A percentile compares a stretch with the other conserved stretches of the same genome.
Conservation (phyloP, 805 yeast species). For the Candida michaelii region DNA sequence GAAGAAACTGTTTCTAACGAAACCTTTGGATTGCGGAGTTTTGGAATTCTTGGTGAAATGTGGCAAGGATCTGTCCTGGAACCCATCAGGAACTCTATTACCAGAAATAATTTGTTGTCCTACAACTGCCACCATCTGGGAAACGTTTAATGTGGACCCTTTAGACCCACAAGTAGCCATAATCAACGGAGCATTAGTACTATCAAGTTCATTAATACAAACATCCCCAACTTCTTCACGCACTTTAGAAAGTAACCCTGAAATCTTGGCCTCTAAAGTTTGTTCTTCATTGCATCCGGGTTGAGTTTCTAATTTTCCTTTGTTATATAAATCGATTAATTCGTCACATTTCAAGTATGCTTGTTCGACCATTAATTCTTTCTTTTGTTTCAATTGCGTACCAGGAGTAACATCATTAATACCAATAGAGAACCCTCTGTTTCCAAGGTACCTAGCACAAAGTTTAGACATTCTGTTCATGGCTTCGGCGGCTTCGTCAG, state of each 20-base stretch:
- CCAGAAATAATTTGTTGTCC: slow-evolving; percentile 99
- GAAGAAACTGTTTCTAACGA: slow-evolving; percentile 92
- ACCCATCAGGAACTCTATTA: slow-evolving; percentile 99
- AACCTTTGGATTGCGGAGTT: slow-evolving; percentile 97
- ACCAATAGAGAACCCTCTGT: slow-evolving; percentile 96
- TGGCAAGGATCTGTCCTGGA: slow-evolving; percentile 96
- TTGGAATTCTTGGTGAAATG: slow-evolving; percentile 95
- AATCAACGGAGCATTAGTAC: slow-evolving; percentile 91
- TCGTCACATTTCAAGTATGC: slow-evolving; percentile 93
- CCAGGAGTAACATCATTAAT: slow-evolving; percentile 97
- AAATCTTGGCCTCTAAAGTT: slow-evolving; percentile 95
- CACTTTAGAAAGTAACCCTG: slow-evolving; percentile 92
- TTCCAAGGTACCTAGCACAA: slow-evolving; percentile 93
- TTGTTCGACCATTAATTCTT: slow-evolving; percentile 84
- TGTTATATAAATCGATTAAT: slow-evolving; percentile 70
- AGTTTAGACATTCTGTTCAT: slow-evolving; percentile 99
- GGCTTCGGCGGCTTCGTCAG: slow-evolving; percentile 90
- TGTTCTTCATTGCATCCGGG: slow-evolving; percentile 99
- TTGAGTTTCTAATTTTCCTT: slow-evolving; percentile 92
- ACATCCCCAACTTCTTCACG: slow-evolving; percentile 99
- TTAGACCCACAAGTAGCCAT: slow-evolving; percentile 99
- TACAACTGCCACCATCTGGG: slow-evolving; percentile 99
- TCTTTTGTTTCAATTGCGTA: slow-evolving; percentile 64
- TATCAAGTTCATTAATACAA: slow-evolving; percentile 87
- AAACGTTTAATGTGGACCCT: slow-evolving; percentile 96